phyloP scores from a whole-genome alignment of 177 flowering plant species.

The Vitis hybrid region DNA sequence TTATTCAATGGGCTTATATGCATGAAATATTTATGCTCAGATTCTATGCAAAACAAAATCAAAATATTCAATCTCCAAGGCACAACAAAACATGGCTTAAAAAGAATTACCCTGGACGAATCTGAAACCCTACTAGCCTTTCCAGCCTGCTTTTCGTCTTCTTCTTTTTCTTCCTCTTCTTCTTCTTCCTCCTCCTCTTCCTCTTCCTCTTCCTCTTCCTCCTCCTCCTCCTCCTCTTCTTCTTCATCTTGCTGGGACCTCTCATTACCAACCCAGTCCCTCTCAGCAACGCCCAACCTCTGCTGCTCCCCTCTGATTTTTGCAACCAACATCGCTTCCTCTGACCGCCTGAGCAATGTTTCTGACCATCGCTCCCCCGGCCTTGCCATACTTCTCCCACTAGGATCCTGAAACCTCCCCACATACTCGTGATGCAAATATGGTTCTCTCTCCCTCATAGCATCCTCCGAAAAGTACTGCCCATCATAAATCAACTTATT shows the following conservation, averaged over 20 bases:
- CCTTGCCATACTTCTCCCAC: slow-evolving; percentile 71
- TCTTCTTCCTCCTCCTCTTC: slow-evolving; percentile 45
- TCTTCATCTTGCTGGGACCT: slow-evolving; percentile 18
- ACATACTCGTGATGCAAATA: slow-evolving; percentile 89
- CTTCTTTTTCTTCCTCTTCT: slow-evolving; percentile 22
- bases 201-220: slow-evolving; percentile 48
- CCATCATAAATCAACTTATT: slow-evolving; percentile 63
- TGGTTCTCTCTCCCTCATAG: slow-evolving; percentile 97
- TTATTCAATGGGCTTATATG: no score
- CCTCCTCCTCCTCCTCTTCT: slow-evolving; percentile 39
- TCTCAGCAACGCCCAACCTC: slow-evolving; percentile 75
- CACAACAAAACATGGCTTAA: background rate
- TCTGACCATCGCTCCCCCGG: slow-evolving; percentile 98
- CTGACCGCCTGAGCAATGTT: slow-evolving; percentile 72
- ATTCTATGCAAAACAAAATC: background rate
- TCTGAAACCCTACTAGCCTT: slow-evolving; percentile 8
- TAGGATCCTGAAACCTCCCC: slow-evolving; percentile 85
- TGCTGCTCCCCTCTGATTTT: slow-evolving; percentile 87
- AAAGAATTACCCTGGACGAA: slow-evolving; percentile 25
- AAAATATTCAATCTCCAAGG: background rate
- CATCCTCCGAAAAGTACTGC: slow-evolving; percentile 88
- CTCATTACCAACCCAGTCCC: slow-evolving; percentile 81
- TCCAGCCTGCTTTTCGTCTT: slow-evolving; percentile 17
- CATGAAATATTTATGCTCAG: no score
- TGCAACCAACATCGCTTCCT: slow-evolving; percentile 74